Evolutionary conservation across 352 stramenopile species (phyloP).

Genomic region (Globisporangium radiosum): DNA sequence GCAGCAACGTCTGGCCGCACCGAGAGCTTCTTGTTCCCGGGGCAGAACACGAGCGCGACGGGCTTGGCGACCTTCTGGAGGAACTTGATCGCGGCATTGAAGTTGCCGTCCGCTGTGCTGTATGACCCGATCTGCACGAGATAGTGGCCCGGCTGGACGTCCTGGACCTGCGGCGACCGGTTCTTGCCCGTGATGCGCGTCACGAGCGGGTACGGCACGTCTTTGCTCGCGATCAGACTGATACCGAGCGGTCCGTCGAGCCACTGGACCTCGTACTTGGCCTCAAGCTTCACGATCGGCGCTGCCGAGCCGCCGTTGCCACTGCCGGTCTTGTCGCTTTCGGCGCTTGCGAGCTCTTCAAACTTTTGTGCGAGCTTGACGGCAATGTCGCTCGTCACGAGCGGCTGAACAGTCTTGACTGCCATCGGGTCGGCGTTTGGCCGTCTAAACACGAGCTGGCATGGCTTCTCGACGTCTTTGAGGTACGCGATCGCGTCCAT

Average conservation of each 20-base stretch:
- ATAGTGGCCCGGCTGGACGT: slow-evolving; percentile 83
- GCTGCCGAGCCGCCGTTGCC: slow-evolving; percentile 17
- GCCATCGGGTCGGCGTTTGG: slow-evolving; percentile 68
- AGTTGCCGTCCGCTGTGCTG: slow-evolving; percentile 78
- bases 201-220: slow-evolving; percentile 80
- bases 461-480: slow-evolving; percentile 75
- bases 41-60: slow-evolving; percentile 79
- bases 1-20: slow-evolving; percentile 49
- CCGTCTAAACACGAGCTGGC: slow-evolving; percentile 67
- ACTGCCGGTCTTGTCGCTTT: slow-evolving; percentile 53
- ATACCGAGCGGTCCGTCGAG: slow-evolving; percentile 80
- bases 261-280: slow-evolving; percentile 87
- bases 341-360: slow-evolving; percentile 57
- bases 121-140: slow-evolving; percentile 84
- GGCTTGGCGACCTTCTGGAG: slow-evolving; percentile 84
- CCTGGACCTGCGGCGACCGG: slow-evolving; percentile 78
- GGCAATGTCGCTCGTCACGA: slow-evolving; percentile 62
- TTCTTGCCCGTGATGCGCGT: slow-evolving; percentile 87
- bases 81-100: slow-evolving; percentile 88
- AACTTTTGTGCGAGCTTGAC: slow-evolving; percentile 73
- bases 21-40: slow-evolving; percentile 74
- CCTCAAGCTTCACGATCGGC: slow-evolving; percentile 68
- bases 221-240: slow-evolving; percentile 84
- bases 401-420: slow-evolving; percentile 66
- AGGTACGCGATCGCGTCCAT: slow-evolving; percentile 77